Evolutionary conservation across 2,329 filamentous ascomycete species (phyloP).

Genomic region (Emericellopsis atlantica): DNA sequence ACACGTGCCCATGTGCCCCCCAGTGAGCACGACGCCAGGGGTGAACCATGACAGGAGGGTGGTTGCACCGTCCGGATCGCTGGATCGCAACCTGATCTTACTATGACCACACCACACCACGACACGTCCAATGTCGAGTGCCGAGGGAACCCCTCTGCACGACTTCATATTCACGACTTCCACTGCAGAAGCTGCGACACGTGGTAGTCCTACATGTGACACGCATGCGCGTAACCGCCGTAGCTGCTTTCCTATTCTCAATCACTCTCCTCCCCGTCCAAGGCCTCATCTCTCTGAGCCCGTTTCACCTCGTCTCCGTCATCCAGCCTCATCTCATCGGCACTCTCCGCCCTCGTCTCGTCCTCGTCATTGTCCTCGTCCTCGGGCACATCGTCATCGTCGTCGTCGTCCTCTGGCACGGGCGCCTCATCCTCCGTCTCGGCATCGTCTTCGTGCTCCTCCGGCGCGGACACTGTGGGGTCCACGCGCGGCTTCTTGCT

Average conservation of each 20-base stretch:
- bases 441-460: slow-evolving; percentile 21
- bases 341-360: slow-evolving; percentile 26
- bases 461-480: slow-evolving; percentile 16
- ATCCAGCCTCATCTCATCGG: slow-evolving; percentile 28
- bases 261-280: slow-evolving; percentile 33
- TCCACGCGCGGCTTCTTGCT: slow-evolving; percentile 35
- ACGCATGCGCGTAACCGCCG: too few species aligned
- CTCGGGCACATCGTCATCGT: slow-evolving; percentile 30
- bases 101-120: too few species aligned
- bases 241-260: slow-evolving; percentile 19
- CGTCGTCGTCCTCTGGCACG: slow-evolving; percentile 15
- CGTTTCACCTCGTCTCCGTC: slow-evolving; percentile 35
- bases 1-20: too few species aligned
- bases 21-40: too few species aligned
- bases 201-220: too few species aligned
- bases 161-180: too few species aligned
- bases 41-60: too few species aligned
- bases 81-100: too few species aligned
- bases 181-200: too few species aligned
- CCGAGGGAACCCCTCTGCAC: too few species aligned
- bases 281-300: slow-evolving; percentile 39
- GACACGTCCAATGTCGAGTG: too few species aligned
- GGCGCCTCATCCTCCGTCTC: slow-evolving; percentile 23
- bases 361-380: slow-evolving; percentile 34
- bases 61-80: too few species aligned